Evolutionary conservation across 1,139 yeast species (phyloP), one percentile per base, ranked within the genome.

Genomic region (Wickerhamomyces sp.): DNA sequence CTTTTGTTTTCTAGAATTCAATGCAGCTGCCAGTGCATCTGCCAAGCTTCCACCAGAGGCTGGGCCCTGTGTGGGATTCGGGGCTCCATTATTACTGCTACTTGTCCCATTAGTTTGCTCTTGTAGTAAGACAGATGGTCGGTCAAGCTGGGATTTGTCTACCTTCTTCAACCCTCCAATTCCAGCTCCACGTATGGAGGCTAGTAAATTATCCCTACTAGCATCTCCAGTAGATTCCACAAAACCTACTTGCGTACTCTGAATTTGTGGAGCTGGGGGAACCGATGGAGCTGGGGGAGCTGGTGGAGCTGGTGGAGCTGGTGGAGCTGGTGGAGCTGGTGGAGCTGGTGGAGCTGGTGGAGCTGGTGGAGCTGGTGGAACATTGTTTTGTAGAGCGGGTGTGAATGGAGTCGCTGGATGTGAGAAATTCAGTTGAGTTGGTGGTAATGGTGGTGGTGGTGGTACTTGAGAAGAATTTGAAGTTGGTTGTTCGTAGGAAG

Each of bases 21-120:
- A 68, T 1, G 97, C 97, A 19, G 83, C 85, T 4, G 95, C 89
- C 36, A 89, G 66, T 0, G 95, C 95, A 58, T 85, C 94, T 1
- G 95, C 95, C 35, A 88, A 64, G 30, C 75, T 70, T 3, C 68
- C 65, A 5, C 71, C 70, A 3, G 64, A 58, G 12, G 55, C 57
- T 7, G 61, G 30, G 20, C 14, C 28, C 6, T 24, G 54, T 4
- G 62, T 49, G 8, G 66, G 57, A 3, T 65, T 51, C 2, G 64
- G 44, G 4, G 60, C 46, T 5, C 47, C 35, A 1, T 50, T 28
- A 6, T 47, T 15, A 12, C 21, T 28, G 9, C 28, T 16, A n/a
- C 26, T 23, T 17, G 30, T 16, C 6, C 20, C 14, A 18, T 17
- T 23, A 6, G 13, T 28, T 2, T 86, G 85, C 53, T 83, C 89